These are phyloP conservation scores for Penicillium tannophilum DNA, from an alignment of 495 filamentous ascomycete species.

Conservation along the genomic window DNA sequence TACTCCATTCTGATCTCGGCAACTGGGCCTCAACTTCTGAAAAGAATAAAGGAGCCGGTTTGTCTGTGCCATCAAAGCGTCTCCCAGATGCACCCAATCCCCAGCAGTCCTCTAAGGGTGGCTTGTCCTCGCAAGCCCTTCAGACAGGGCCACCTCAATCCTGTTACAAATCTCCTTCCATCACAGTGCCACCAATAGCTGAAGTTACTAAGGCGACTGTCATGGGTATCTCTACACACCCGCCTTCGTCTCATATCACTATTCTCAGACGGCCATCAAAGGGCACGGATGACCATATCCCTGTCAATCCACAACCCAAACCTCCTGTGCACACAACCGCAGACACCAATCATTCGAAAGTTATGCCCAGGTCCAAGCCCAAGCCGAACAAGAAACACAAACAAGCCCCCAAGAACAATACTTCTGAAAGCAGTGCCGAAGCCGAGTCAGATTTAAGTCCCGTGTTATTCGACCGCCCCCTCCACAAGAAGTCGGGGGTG, in stretches of 20 bases:
- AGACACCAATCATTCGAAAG: not conserved
- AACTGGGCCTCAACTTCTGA: not conserved
- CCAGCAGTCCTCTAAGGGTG: not conserved
- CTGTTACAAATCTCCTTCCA: not conserved
- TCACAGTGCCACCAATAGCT: not conserved
- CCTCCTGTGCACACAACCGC: not conserved
- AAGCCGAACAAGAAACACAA: not conserved
- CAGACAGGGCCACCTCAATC: not conserved
- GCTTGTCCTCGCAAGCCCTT: not conserved
- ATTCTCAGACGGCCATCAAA: not conserved
- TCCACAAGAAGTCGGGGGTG: conserved; percentile 18
- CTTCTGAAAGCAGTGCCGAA: conserved; percentile 35
- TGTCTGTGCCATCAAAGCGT: not conserved
- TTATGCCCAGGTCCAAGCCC: not conserved
- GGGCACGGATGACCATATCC: not conserved
- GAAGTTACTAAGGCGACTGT: not conserved
- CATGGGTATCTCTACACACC: not conserved
- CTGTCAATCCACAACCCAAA: not conserved
- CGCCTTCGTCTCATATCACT: not conserved
- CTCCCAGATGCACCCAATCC: not conserved
- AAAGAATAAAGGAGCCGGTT: not conserved
- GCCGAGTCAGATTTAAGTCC: conserved; percentile 38
- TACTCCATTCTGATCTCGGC: not conserved
- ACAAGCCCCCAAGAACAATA: conserved; percentile 3
- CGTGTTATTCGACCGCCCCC: conserved; percentile 37